These are phyloP conservation scores for Metahyphopichia silvanorum DNA, from an alignment of 805 yeast species.

Conservation along the genomic window DNA sequence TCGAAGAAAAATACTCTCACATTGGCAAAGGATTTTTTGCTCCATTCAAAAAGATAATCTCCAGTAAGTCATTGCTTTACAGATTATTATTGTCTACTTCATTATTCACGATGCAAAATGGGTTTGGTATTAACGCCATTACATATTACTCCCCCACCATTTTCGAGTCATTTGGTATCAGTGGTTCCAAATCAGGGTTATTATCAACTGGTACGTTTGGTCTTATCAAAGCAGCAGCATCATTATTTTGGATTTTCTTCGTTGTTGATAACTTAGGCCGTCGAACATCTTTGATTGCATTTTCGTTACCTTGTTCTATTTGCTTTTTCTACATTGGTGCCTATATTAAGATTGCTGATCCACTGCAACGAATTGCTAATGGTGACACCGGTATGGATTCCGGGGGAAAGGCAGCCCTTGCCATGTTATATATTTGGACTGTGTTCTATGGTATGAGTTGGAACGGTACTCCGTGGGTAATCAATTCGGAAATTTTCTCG, in stretches of 20 bases:
- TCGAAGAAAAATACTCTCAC: constrained; percentile 19
- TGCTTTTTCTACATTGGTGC: constrained; percentile 50
- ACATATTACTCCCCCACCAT: constrained; percentile 54
- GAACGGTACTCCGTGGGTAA: constrained; percentile 48
- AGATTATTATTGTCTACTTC: constrained; percentile 37
- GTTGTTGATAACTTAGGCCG: constrained; percentile 48
- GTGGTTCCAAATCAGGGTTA: constrained; percentile 42
- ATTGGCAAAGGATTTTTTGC: constrained; percentile 38
- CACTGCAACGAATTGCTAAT: constrained; percentile 12
- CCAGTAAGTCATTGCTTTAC: constrained; percentile 23
- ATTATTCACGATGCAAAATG: constrained; percentile 42
- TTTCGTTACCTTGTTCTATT: constrained; percentile 38
- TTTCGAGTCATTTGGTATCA: constrained; percentile 47
- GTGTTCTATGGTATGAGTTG: constrained; percentile 40
- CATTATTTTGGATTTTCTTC: constrained; percentile 42
- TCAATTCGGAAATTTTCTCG: constrained; percentile 46
- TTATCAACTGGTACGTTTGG: constrained; percentile 56
- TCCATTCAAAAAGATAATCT: constrained; percentile 34
- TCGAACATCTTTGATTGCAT: constrained; percentile 36
- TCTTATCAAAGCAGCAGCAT: constrained; percentile 43
- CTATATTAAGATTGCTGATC: constrained; percentile 39
- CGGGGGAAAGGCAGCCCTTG: constrained; percentile 43
- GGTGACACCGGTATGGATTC: constrained; percentile 23
- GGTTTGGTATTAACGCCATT: constrained; percentile 48
- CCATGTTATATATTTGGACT: constrained; percentile 47